Evolutionary conservation across 140 eudicot genomes (phyloP).

Genomic region (Stevia rebaudiana): DNA sequence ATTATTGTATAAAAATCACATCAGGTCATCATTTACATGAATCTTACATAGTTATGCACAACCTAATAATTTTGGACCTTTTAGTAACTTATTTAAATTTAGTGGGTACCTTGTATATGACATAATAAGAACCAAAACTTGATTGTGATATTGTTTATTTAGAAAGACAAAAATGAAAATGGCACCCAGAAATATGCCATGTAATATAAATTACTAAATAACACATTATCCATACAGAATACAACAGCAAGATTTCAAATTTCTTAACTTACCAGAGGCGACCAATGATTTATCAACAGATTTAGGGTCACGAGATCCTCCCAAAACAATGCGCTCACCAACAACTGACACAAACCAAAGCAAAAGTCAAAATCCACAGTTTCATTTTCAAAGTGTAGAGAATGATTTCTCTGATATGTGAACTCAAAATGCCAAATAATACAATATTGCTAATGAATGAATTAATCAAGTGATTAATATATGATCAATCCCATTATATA

Average conservation of each 20-base stretch:
- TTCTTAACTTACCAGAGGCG: slow-evolving; percentile 14
- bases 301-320: slow-evolving; percentile 12
- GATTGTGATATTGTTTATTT: too few relatives aligned
- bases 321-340: neutral
- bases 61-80: too few relatives aligned
- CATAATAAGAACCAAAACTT: too few relatives aligned
- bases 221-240: neutral
- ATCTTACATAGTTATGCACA: too few relatives aligned
- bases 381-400: neutral
- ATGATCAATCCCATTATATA: neutral
- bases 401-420: neutral
- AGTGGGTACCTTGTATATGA: too few relatives aligned
- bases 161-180: too few relatives aligned
- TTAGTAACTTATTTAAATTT: too few relatives aligned
- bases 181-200: neutral
- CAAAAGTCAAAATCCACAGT: neutral
- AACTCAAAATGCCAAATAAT: neutral
- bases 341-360: slow-evolving; percentile 1
- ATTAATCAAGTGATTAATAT: neutral
- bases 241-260: neutral
- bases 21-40: neutral
- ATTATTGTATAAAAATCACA: neutral
- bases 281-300: slow-evolving; percentile 1
- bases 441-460: neutral
- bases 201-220: neutral